Percentiles rank a stretch among this genome's conserved stretches.
Conservation (phyloP, 75 land plant genomes). For the Pinus tabuliformis region DNA sequence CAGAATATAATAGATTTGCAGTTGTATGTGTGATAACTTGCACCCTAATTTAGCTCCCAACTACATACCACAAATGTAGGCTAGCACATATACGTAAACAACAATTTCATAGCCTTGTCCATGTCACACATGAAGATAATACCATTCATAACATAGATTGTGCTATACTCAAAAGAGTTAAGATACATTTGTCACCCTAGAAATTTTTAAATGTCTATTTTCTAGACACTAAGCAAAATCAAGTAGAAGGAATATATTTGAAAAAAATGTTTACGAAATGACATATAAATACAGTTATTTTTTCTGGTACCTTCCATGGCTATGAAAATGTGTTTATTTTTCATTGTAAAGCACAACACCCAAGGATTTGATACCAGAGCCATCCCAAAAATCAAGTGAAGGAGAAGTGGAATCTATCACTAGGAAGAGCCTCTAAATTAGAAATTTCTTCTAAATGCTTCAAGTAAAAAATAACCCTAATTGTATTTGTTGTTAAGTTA, state of each 20-base stretch:
- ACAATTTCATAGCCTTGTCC: neutral
- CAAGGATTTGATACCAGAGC: neutral
- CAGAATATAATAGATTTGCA: neutral
- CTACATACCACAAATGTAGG: no score
- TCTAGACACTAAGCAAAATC: neutral
- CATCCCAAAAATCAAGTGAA: slow-evolving; percentile 8
- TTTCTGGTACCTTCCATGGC: slow-evolving; percentile 1
- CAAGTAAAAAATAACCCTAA: neutral
- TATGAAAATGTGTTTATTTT: neutral
- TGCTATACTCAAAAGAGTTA: neutral
- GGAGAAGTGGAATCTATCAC: slow-evolving; percentile 6
- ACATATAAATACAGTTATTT: neutral
- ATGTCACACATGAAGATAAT: neutral
- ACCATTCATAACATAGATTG: neutral
- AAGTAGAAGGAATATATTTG: neutral
- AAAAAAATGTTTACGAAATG: neutral
- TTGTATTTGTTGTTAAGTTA: no score
- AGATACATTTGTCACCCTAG: neutral
- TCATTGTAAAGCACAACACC: neutral
- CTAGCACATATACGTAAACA: neutral
- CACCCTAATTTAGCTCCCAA: neutral
- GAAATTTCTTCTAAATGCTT: neutral
- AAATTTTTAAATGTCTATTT: neutral
- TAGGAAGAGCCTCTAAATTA: neutral
- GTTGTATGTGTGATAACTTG: neutral